Conservation (phyloP, 2,329 filamentous ascomycete genomes). For the Ceratocystis variospora region DNA sequence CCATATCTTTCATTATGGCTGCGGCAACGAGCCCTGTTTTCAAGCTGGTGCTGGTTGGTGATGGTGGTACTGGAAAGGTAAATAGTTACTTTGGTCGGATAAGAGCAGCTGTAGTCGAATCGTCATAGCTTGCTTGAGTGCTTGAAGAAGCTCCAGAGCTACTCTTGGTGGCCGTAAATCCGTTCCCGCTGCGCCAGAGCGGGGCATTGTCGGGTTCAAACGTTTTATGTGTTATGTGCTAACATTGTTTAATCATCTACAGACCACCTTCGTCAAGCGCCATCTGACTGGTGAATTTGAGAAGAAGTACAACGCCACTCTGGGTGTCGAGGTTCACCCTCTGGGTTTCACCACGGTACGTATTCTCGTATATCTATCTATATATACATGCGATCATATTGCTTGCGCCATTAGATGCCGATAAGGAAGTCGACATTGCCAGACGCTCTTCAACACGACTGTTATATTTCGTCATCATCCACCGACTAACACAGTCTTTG, state of each 20-base stretch:
- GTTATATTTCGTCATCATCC: neutral
- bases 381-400: conserved; percentile 23
- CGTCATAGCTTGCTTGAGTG: neutral
- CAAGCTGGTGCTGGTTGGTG: conserved; percentile 99
- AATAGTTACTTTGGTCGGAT: neutral
- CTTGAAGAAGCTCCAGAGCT: neutral
- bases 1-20: conserved; percentile 16
- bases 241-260: conserved; percentile 18
- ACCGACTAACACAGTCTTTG: neutral
- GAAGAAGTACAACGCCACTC: conserved; percentile 99
- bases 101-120: neutral
- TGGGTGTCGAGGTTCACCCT: conserved; percentile 98
- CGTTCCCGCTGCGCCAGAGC: conserved; percentile 9
- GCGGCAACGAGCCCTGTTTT: conserved; percentile 53
- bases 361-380: conserved; percentile 24
- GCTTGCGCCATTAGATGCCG: neutral
- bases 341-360: conserved; percentile 95
- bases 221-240: neutral
- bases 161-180: neutral
- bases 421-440: conserved; percentile 4
- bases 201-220: conserved; percentile 9
- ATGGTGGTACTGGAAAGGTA: conserved; percentile 99
- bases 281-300: conserved; percentile 99
- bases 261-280: conserved; percentile 99
- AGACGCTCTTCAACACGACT: neutral